Evolutionary conservation across 2,329 filamentous ascomycete genomes (phyloP), one percentile per base, ranked within the genome.

Genomic region (Chrysoporthe puriensis): DNA sequence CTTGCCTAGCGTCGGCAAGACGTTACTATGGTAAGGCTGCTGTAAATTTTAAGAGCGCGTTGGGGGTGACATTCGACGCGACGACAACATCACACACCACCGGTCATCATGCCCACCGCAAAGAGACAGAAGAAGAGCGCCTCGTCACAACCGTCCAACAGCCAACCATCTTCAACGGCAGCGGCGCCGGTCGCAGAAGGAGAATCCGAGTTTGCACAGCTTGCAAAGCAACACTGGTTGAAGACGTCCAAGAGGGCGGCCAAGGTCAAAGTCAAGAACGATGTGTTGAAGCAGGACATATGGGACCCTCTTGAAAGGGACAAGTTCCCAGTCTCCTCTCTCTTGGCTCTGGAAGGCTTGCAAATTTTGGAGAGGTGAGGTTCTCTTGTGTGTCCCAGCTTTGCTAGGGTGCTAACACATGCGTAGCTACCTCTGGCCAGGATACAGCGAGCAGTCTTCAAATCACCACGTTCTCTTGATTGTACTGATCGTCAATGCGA

Each of bases 381-480:
- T 43, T 4, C 2, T 40, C 42, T n/a, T 34, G 42, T 52, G 42
- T 36, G 9, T 50, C 18, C 18, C 36, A 44, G 44, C 43, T 13
- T 56, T 9, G 52, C 46, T 11, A 21, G 16, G n/a, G 48, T 59
- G 66, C 76, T 79, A 67, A 79, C 70, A 43, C 9, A 63, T 54
- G 57, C 67, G 69, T 69, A 92, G 93, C 76, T 98, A 97, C 76
- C 85, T 99, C 40, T 99, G 96, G 96, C 96, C 96, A 58, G 93
- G 91, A 63, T 99, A 96, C 77, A 89, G 87, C 14, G 92, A 97
- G 71, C 90, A 96, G 74, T 89, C 93, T 4, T 97, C 95, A 43
- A 96, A 99, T 77, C 90, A 94, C 75, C 95, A 99, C 77, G 91
- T 97, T 64, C 83, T 98, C 44, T 84, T 99, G 70, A 89, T 98